Base-by-base conservation (phyloP, 2,329 filamentous ascomycete genomes). In the Phialocephala subalpina region DNA sequence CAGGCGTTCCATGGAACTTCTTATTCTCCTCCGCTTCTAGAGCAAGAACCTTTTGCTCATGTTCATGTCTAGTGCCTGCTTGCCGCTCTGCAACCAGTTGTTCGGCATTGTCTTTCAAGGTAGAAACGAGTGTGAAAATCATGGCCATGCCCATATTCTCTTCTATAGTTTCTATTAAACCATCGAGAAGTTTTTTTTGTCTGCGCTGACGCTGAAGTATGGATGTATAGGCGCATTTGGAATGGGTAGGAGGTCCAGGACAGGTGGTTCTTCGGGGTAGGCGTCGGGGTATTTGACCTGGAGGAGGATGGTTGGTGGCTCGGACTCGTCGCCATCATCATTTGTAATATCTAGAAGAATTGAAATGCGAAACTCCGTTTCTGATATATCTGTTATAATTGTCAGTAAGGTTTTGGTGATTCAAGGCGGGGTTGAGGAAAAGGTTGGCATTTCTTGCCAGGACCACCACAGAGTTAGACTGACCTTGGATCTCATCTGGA, bases 141-240 rank as follows among this genome's bases (percentile, higher is more conserved):
- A 99, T 99, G 63, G 94, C 92, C 91, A 98, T 98, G 69, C 96
- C 96, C 66, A 98, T 81, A 73, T 94, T 98, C 79, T 99, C 96
- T 77, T 96, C 90, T 40, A 97, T 91, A 0, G 90, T 92, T 18
- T 91, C 88, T 45, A 88, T 79, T 14, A 98, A 83, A 1, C 87
- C 86, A 59, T 89, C 83, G 18, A 98, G 86, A 16, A 99, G 87
- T 60, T 81, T 80, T 87, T 84, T 77, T 93, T 93, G 83, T 99
- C 96, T 58, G 91, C 88, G 73, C 90, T 86, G 56, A 98, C 84
- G 76, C 90, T 92, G 78, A 99, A 90, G 75, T 91, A 87, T 33
- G 87, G 85, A 78, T 97, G 87, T 72, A 87, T 86, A 11, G 87
- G 78, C 22, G 88, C 81, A 79, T 94, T 92, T 36, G 90, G 90